Evolutionary conservation across 805 yeast species (phyloP), one percentile per base, ranked within the genome.

Genomic region (Starmerella floricola): DNA sequence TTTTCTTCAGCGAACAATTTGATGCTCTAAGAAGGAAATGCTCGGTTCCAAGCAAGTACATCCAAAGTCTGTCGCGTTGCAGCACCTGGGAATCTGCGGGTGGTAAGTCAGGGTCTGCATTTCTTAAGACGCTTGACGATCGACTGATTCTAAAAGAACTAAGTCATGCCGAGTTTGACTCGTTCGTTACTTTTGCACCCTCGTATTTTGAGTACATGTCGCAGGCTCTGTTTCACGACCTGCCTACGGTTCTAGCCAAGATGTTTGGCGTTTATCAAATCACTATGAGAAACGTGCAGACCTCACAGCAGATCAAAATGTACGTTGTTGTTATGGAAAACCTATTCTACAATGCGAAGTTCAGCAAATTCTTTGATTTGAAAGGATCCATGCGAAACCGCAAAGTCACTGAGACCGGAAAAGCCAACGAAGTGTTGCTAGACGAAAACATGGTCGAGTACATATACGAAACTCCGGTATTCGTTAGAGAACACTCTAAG

Each of bases 371-470:
- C 36, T 91, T 91, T 62, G 99, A 91, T 61, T 71, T 91, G 61
- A 91, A 91, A 60, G 99, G 99, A 0, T 87, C 97, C 0, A 91
- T 91, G 97, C 68, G 98, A 48, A 91, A 91, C 61, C 70, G 99
- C 50, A 96, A 88, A 55, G 98, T 88, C 29, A 80, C 87, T 52
- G 95, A 88, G 59, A 93, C 98, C 0, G 98, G 98, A 6, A 79
- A 76, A 55, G 95, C 81, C 48, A 86, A 91, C 56, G 97, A 91
- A 60, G 99, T 91, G 1, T 64, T 91, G 20, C 63, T 91, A 42
- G 99, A 91, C 61, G 99, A 91, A 55, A 91, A 91, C 57, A 91
- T 91, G 98, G 93, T 91, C 47, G 98, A 91, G 57, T 91, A 85
- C 58, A 88, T 93, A 45, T 91, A 85, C 56, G 98, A 91, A 59